These are phyloP conservation scores for Ambrosiella beaveri DNA, from an alignment of 2,329 filamentous ascomycete genomes.

Conservation along the genomic window DNA sequence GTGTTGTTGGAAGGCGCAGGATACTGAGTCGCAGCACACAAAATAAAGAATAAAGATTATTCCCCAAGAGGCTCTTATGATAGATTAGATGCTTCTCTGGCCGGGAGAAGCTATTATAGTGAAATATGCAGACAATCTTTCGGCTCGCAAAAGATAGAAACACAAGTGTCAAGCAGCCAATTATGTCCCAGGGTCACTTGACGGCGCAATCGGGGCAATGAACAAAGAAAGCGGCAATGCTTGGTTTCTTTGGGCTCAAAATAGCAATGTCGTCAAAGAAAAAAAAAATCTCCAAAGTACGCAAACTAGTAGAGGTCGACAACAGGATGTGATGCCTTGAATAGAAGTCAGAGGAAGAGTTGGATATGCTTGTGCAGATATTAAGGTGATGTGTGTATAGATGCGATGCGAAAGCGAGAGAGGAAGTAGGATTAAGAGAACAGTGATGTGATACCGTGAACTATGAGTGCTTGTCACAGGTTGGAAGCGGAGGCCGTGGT, in stretches of 20 bases:
- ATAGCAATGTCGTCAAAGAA: neutral
- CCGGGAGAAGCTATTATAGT: slow-evolving; percentile 4
- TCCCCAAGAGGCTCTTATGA: neutral
- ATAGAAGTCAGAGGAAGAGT: neutral
- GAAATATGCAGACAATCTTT: neutral
- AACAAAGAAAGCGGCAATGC: slow-evolving; percentile 6
- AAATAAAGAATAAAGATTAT: slow-evolving; percentile 5
- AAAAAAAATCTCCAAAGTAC: neutral
- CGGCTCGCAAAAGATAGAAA: neutral
- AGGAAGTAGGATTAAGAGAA: neutral
- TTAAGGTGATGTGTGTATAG: neutral
- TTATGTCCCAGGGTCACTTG: neutral
- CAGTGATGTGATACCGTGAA: neutral
- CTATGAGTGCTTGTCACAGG: neutral
- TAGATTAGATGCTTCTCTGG: neutral
- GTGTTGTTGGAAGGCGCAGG: neutral
- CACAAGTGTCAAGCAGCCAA: neutral
- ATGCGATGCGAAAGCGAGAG: neutral
- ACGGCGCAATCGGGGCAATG: neutral
- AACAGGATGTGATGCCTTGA: neutral
- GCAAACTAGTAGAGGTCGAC: neutral
- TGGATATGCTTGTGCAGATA: neutral
- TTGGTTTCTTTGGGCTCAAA: neutral
- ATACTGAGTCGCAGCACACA: neutral
- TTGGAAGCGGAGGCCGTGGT: neutral